Conservation (phyloP, 1,139 yeast species). For the Blastobotrys buckinghamii region DNA sequence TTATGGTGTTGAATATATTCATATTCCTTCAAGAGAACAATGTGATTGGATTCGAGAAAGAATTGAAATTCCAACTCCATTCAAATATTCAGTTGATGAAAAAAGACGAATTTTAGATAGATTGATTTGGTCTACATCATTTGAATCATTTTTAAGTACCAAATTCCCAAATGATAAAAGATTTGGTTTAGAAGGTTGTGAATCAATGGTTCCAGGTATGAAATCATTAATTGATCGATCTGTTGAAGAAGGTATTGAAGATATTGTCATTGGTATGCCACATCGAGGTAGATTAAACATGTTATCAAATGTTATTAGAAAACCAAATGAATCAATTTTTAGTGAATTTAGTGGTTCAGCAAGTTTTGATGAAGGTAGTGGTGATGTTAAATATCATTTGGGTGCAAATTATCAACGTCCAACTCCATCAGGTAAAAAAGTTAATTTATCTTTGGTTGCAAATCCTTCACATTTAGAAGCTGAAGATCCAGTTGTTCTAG, state of each 20-base stretch:
- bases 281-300: constrained; percentile 99
- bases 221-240: constrained; percentile 92
- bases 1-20: constrained; percentile 93
- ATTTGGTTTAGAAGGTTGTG: constrained; percentile 98
- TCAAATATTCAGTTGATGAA: constrained; percentile 76
- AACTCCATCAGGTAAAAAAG: constrained; percentile 96
- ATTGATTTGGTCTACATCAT: constrained; percentile 92
- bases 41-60: constrained; percentile 99
- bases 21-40: constrained; percentile 89
- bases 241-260: constrained; percentile 91
- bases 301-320: constrained; percentile 96
- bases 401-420: constrained; percentile 99
- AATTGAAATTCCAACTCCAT: constrained; percentile 88
- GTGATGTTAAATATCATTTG: constrained; percentile 97
- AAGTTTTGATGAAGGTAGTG: constrained; percentile 79
- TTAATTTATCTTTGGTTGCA: constrained; percentile 91
- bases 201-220: constrained; percentile 93
- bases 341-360: constrained; percentile 92
- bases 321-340: constrained; percentile 96
- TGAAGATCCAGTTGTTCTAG: constrained; percentile 97
- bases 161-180: constrained; percentile 98
- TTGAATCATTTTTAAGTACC: constrained; percentile 85
- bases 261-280: constrained; percentile 98
- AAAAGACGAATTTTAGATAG: constrained; percentile 96
- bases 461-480: constrained; percentile 99